A percentile compares a stretch with the other conserved stretches of the same genome.
phyloP scores from a whole-genome alignment of 1,139 yeast genomes.

The Protomyces pachydermus region DNA sequence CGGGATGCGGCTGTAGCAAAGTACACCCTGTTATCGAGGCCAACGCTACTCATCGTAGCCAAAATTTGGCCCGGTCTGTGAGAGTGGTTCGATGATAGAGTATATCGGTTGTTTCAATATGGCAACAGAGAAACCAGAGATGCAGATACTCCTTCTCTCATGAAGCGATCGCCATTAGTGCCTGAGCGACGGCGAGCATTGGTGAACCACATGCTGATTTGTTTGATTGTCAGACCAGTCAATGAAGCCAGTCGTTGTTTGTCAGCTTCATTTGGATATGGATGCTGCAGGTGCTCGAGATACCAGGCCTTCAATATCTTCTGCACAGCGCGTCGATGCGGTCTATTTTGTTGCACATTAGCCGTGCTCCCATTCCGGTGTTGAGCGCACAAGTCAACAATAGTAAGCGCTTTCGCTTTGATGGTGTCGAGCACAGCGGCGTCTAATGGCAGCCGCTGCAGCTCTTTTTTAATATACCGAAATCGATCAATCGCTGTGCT shows the following conservation, averaged over 20 bases:
- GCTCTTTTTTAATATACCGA: not conserved
- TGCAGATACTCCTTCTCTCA: conserved; percentile 26
- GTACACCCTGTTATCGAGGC: too few relatives aligned
- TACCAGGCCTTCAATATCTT: conserved; percentile 72
- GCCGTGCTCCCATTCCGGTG: not conserved
- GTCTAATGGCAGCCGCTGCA: not conserved
- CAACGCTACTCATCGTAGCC: too few relatives aligned
- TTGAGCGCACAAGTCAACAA: not conserved
- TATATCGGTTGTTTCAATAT: not conserved
- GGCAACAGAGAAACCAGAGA: conserved; percentile 1
- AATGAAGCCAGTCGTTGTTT: conserved; percentile 70
- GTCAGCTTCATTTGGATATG: conserved; percentile 89
- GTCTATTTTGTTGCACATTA: not conserved
- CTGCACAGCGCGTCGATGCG: not conserved
- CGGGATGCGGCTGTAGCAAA: too few relatives aligned
- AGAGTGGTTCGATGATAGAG: too few relatives aligned
- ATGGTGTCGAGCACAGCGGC: not conserved
- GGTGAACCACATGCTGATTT: conserved; percentile 92
- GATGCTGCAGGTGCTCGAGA: conserved; percentile 77
- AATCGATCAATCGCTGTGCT: not conserved
- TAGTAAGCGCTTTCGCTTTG: not conserved
- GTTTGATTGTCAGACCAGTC: conserved; percentile 88
- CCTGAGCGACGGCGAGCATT: conserved; percentile 76
- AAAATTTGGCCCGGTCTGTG: too few relatives aligned
- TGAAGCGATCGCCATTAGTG: conserved; percentile 47